Percentiles rank a stretch among this genome's conserved stretches.
phyloP scores from a whole-genome alignment of 2,329 filamentous ascomycete species.

The Botrytis paeoniae region DNA sequence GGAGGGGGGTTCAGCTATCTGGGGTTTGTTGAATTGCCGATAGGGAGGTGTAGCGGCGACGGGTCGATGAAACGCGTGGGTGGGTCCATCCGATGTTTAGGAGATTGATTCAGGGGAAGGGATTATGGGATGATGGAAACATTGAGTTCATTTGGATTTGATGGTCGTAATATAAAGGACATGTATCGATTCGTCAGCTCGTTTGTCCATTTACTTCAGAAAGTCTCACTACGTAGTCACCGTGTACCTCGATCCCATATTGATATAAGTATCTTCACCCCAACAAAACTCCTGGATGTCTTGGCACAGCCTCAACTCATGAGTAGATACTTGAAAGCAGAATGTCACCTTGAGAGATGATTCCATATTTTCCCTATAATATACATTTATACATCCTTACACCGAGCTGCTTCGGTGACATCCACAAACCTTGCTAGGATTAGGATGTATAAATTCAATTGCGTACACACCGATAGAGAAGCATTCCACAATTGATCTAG shows the following conservation, averaged over 20 bases:
- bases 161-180: background rate
- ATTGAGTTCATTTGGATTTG: background rate
- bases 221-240: background rate
- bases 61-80: background rate
- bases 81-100: background rate
- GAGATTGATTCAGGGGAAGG: background rate
- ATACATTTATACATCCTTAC: background rate
- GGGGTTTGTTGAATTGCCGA: background rate
- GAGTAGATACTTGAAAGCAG: background rate
- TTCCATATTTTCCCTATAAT: background rate
- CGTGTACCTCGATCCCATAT: background rate
- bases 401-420: background rate
- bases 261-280: background rate
- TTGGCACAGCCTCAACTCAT: background rate
- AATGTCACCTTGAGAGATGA: background rate
- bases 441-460: background rate
- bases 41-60: background rate
- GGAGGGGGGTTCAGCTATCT: background rate
- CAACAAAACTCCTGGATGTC: background rate
- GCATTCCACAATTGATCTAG: background rate
- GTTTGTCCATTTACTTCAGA: background rate
- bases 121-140: background rate
- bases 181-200: background rate
- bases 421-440: background rate
- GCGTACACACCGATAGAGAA: background rate